Conservation (phyloP, 352 stramenopile species). For the Phytophthora lateralis region DNA sequence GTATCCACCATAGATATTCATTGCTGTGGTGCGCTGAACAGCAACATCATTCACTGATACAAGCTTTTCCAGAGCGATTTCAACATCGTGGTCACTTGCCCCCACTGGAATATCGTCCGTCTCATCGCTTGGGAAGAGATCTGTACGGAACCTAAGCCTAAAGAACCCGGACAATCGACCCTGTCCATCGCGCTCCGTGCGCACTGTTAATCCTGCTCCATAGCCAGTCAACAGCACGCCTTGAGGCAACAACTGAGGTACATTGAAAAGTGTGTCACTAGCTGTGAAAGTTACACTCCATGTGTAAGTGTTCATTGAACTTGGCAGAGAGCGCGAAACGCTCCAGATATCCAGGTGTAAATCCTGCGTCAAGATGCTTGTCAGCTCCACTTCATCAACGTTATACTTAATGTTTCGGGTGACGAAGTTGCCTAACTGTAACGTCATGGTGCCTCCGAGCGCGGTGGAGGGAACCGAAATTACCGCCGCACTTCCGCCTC, state of each 20-base stretch:
- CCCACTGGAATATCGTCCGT: constrained; percentile 69
- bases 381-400: constrained; percentile 57
- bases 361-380: constrained; percentile 66
- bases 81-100: constrained; percentile 57
- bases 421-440: constrained; percentile 58
- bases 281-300: constrained; percentile 83
- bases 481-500: constrained; percentile 37
- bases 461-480: constrained; percentile 69
- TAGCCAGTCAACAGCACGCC: constrained; percentile 62
- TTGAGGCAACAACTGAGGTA: constrained; percentile 56
- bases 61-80: constrained; percentile 72
- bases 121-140: constrained; percentile 77
- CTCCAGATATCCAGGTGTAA: constrained; percentile 60
- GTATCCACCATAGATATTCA: constrained; percentile 80
- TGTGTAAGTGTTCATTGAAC: constrained; percentile 55
- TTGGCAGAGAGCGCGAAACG: constrained; percentile 48
- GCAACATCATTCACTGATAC: constrained; percentile 68
- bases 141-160: constrained; percentile 67
- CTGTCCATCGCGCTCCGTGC: constrained; percentile 61
- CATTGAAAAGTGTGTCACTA: constrained; percentile 67
- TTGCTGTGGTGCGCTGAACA: constrained; percentile 62
- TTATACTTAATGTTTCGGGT: constrained; percentile 77
- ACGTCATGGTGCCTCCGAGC: constrained; percentile 67
- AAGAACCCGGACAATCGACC: constrained; percentile 75
- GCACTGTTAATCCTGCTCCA: constrained; percentile 49